Evolutionary conservation across 306 rosid species (phyloP).

Genomic region (Neltuma alba): DNA sequence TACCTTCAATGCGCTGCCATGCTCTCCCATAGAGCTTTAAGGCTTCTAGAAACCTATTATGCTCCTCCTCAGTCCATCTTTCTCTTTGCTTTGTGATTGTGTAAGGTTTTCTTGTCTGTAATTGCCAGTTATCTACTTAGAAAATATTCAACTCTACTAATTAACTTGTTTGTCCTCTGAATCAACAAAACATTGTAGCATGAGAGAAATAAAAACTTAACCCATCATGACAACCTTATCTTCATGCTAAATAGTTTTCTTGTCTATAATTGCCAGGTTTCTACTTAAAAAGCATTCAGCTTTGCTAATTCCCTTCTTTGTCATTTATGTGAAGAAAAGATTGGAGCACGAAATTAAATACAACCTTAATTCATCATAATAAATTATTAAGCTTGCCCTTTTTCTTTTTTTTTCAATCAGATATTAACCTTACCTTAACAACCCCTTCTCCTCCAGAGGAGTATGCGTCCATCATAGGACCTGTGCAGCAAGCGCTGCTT

Average conservation of each 20-base stretch:
- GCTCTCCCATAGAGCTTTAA: constrained; percentile 94
- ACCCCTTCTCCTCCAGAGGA: constrained; percentile 80
- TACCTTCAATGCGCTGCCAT: constrained; percentile 99
- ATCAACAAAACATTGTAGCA: constrained; percentile 28
- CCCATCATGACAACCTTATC: neutral
- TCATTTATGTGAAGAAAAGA: constrained; percentile 48
- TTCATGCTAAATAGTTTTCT: constrained; percentile 71
- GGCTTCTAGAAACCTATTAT: constrained; percentile 89
- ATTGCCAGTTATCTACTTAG: constrained; percentile 38
- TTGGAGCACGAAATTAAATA: neutral
- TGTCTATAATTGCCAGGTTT: constrained; percentile 51
- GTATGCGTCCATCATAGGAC: constrained; percentile 66
- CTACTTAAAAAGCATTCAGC: constrained; percentile 28
- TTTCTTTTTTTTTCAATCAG: neutral
- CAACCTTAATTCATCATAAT: neutral
- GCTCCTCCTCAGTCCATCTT: constrained; percentile 99
- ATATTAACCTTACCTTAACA: constrained; percentile 62
- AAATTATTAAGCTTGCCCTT: neutral
- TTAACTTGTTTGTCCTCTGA: constrained; percentile 44
- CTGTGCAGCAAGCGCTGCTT: constrained; percentile 68
- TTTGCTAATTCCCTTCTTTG: constrained; percentile 8
- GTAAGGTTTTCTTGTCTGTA: constrained; percentile 87
- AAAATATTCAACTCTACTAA: constrained; percentile 19
- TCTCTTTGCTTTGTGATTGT: constrained; percentile 98
- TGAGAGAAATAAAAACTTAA: neutral